Evolutionary conservation across 768 basidiomycete species (phyloP).

Genomic region (Lentinula sp.): DNA sequence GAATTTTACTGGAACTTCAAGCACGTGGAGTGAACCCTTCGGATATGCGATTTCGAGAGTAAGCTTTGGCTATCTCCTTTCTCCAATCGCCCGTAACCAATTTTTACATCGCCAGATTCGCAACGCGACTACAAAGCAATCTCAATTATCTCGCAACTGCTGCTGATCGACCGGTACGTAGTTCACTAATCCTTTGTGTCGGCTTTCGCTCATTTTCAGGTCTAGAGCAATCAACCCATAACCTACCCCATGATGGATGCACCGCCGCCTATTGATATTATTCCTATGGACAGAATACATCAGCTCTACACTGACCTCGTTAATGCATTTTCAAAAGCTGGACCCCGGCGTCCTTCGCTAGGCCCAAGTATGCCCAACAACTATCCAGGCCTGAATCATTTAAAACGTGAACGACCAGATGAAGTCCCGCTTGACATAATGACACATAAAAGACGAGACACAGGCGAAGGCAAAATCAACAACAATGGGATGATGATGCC

Average conservation of each 20-base stretch:
- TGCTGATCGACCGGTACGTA: conserved; percentile 49
- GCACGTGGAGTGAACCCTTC: conserved; percentile 35
- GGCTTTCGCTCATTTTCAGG: background rate
- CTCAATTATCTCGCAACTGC: conserved; percentile 64
- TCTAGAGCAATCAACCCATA: background rate
- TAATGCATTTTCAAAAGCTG: conserved; percentile 46
- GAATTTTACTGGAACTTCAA: conserved; percentile 60
- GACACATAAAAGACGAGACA: conserved; percentile 61
- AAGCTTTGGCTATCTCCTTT: conserved; percentile 20
- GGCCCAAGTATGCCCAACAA: conserved; percentile 24
- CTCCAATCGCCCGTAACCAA: conserved; percentile 7
- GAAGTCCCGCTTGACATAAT: conserved; percentile 29
- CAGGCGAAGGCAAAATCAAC: conserved; percentile 52
- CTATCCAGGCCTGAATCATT: conserved; percentile 17
- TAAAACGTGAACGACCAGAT: conserved; percentile 61
- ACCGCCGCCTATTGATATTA: conserved; percentile 42
- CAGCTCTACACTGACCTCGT: conserved; percentile 61
- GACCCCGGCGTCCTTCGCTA: conserved; percentile 34
- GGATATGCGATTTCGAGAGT: conserved; percentile 56
- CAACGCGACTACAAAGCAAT: conserved; percentile 60
- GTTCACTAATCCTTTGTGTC: conserved; percentile 27
- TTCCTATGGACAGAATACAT: conserved; percentile 53
- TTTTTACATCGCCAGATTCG: conserved; percentile 38
- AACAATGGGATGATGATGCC: conserved; percentile 32
- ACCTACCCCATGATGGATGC: conserved; percentile 49